Evolutionary conservation across 345 rosid species (phyloP).

Genomic region (Gossypium raimondii): DNA sequence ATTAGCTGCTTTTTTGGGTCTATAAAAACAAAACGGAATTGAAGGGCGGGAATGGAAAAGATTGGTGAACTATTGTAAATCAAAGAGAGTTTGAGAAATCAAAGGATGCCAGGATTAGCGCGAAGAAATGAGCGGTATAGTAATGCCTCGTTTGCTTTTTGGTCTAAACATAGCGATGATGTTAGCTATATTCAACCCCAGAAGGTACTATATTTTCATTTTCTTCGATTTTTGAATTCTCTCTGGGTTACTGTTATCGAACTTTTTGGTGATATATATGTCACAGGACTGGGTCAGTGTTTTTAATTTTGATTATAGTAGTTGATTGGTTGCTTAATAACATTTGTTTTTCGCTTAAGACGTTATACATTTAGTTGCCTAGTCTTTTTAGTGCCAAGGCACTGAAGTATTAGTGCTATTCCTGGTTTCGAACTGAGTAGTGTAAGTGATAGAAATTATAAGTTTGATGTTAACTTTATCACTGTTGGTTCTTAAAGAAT

Average conservation of each 20-base stretch:
- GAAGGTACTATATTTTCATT: constrained; percentile 45
- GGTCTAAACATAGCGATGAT: constrained; percentile 68
- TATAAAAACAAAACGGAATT: not conserved
- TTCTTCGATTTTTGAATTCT: not conserved
- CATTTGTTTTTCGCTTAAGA: not conserved
- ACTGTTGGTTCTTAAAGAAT: not conserved
- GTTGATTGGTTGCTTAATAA: not conserved
- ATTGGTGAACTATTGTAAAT: constrained; percentile 23
- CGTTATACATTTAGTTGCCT: not conserved
- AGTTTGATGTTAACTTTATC: not conserved
- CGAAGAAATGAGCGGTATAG: constrained; percentile 53
- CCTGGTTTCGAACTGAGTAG: not conserved
- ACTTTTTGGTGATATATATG: not conserved
- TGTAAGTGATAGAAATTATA: constrained; percentile 5
- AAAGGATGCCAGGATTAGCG: constrained; percentile 77
- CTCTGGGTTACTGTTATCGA: not conserved
- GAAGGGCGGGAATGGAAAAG: constrained; percentile 24
- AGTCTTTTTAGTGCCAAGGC: not conserved
- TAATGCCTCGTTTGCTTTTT: constrained; percentile 55
- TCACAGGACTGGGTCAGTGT: constrained; percentile 8
- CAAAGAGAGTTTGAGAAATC: constrained; percentile 21
- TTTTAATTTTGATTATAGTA: not conserved
- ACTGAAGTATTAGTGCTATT: constrained; percentile 7
- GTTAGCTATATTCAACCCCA: constrained; percentile 71
- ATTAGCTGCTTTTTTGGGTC: constrained; percentile 19